These are phyloP conservation scores for Sugiyamaella mastotermitis DNA, from an alignment of 805 yeast species.

Conservation along the genomic window DNA sequence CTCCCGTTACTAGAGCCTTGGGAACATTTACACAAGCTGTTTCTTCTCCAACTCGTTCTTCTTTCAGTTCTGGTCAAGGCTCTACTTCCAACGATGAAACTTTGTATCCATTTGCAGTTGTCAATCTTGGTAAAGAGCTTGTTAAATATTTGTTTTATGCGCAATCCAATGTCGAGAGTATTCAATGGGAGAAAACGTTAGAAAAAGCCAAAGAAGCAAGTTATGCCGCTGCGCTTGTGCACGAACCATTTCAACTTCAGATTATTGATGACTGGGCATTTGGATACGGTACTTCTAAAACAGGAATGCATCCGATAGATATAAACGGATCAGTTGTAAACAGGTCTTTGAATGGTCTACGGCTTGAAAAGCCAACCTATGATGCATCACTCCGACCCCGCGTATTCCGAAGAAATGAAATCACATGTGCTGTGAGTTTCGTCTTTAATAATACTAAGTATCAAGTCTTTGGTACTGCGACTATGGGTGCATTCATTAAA, in stretches of 20 bases:
- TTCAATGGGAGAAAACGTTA: constrained; percentile 51
- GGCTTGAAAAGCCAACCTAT: too few relatives aligned
- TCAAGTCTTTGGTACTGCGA: constrained; percentile 19
- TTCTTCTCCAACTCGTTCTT: constrained; percentile 10
- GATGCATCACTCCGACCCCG: too few relatives aligned
- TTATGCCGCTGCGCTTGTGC: constrained; percentile 28
- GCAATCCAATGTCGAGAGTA: constrained; percentile 38
- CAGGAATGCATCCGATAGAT: constrained; percentile 31
- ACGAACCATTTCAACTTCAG: constrained; percentile 50
- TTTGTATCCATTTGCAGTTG: constrained; percentile 30
- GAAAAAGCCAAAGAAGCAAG: constrained; percentile 40
- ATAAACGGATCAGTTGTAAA: constrained; percentile 31
- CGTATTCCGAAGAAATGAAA: constrained; percentile 13
- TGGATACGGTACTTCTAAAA: constrained; percentile 54
- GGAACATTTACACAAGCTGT: constrained; percentile 20
- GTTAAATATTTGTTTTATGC: constrained; percentile 29
- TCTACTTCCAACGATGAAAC: constrained; percentile 22
- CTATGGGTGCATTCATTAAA: constrained; percentile 24
- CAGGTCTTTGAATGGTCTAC: constrained; percentile 18
- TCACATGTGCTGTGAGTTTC: constrained; percentile 40
- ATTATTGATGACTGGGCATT: constrained; percentile 55
- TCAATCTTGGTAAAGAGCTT: constrained; percentile 31
- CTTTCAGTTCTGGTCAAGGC: constrained; percentile 2
- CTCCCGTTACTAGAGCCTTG: too few relatives aligned
- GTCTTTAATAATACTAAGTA: constrained; percentile 38